A percentile compares a stretch with the other conserved stretches of the same genome.
Evolutionary conservation across 176 grass and related monocot species (phyloP).

Genomic region (Eremochloa ophiuroides): DNA sequence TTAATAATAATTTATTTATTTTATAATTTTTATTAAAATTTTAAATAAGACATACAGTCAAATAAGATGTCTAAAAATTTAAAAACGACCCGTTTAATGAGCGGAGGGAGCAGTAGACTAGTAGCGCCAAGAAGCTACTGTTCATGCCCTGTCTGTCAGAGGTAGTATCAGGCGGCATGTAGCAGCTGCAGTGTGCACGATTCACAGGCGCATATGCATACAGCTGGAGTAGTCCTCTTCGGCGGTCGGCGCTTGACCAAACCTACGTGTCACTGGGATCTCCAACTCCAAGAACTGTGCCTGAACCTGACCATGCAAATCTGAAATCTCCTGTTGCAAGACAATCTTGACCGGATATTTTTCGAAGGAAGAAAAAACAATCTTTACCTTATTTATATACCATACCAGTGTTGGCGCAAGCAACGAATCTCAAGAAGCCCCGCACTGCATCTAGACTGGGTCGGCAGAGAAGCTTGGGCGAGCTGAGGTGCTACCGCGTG

Average conservation of each 20-base stretch:
- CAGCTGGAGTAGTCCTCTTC: conserved; percentile 1
- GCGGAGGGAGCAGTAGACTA: no score
- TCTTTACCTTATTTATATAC: not conserved
- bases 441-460: not conserved
- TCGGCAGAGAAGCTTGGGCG: no score
- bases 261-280: not conserved
- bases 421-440: not conserved
- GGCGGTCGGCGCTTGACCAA: not conserved
- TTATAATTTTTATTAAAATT: no score
- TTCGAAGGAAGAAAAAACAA: not conserved
- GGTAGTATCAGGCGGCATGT: conserved; percentile 1
- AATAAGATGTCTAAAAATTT: no score
- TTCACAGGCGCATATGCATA: not conserved
- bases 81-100: no score
- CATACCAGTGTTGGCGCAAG: not conserved
- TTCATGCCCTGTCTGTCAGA: conserved; percentile 20
- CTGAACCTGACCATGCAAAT: not conserved
- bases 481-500: not conserved
- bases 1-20: no score
- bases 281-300: not conserved
- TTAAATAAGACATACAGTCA: no score
- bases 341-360: not conserved
- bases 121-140: not conserved
- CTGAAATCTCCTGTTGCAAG: not conserved
- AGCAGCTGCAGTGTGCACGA: conserved; percentile 2